Base-by-base conservation (phyloP, 2,329 filamentous ascomycete genomes). In the Diplodia corticola region DNA sequence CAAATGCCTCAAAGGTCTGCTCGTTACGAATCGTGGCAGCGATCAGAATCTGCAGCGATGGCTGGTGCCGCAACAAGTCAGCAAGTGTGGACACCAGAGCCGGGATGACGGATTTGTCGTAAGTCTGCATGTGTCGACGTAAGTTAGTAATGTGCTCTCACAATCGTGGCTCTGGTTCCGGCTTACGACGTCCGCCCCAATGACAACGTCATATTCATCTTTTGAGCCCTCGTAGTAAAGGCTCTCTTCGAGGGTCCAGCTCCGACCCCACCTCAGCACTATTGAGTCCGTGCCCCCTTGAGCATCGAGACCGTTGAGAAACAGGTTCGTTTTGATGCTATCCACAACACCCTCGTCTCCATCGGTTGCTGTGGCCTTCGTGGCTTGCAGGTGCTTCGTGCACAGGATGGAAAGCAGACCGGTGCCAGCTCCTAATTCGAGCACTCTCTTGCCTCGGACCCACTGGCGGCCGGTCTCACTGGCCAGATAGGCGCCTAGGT, bases 381-480 rank as follows among this genome's bases (percentile, higher is more conserved):
- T 73, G 0, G 89, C 83, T 5, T 76, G 80, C 0, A 94, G 82
- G 72, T 88, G 80, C 70, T 88, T 90, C n/a, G 88, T 86, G 69
- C 90, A 92, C 0, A 93, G 79, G 13, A 93, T 86, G 0, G 90
- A 89, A 1, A 93, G 77, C 73, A 92, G 90, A 0, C 91, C 91
- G 0, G 91, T 93, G 1, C 91, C 91, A 1, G 90, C 86, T 3
- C 91, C 91, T 1, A 94, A 82, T 73, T 94, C 91, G 2, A 94
- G 80, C 0, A 93, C 78, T 7, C 80, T 83, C 72, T 86, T 89
- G 2, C 80, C 82, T 7, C 72, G 71, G 30, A 91, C 79, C 4
- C 83, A 71, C 2, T 73, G 68, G 49, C 75, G 77, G n/a, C 85
- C 85, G 12, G 72, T 55, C 4, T 77, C 68, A 35, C 76, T 76